A percentile compares a stretch with the other conserved stretches of the same genome.
Evolutionary conservation across 1,284 basidiomycete species (phyloP).

Genomic region (Boletus subluridellus): DNA sequence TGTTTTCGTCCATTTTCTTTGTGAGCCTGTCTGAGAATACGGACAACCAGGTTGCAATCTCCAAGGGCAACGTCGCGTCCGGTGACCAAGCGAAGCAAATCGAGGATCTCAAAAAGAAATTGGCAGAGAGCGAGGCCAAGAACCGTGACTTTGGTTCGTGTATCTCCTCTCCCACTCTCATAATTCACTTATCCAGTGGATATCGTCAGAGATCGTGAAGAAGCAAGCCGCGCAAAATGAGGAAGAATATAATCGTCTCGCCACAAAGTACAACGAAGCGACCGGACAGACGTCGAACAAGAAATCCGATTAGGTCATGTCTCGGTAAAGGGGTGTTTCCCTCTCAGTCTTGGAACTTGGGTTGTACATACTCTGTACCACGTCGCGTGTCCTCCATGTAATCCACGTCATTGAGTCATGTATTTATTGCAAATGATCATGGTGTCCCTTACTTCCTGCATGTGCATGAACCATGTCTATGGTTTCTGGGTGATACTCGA

Average conservation of each 20-base stretch:
- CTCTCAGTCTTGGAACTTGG: not conserved
- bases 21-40: not conserved
- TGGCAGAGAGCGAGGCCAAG: slow-evolving; percentile 47
- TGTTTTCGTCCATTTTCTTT: slow-evolving; percentile 2
- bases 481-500: not conserved
- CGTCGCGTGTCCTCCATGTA: not conserved
- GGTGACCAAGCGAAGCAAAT: slow-evolving; percentile 60
- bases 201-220: slow-evolving; percentile 66
- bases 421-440: not conserved
- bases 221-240: slow-evolving; percentile 77
- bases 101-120: slow-evolving; percentile 58
- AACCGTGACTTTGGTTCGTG: slow-evolving; percentile 68
- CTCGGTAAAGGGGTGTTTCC: not conserved
- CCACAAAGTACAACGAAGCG: slow-evolving; percentile 70
- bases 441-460: not conserved
- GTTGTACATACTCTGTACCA: not conserved
- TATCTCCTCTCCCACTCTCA: not conserved
- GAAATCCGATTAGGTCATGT: slow-evolving; percentile 26
- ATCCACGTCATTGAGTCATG: not conserved
- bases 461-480: not conserved
- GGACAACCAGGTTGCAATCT: slow-evolving; percentile 38
- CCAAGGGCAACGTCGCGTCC: slow-evolving; percentile 32
- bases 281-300: slow-evolving; percentile 48
- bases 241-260: slow-evolving; percentile 76
- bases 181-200: not conserved